Conservation (phyloP, 176 grass and related monocot species). For the Elymus sibiricus region DNA sequence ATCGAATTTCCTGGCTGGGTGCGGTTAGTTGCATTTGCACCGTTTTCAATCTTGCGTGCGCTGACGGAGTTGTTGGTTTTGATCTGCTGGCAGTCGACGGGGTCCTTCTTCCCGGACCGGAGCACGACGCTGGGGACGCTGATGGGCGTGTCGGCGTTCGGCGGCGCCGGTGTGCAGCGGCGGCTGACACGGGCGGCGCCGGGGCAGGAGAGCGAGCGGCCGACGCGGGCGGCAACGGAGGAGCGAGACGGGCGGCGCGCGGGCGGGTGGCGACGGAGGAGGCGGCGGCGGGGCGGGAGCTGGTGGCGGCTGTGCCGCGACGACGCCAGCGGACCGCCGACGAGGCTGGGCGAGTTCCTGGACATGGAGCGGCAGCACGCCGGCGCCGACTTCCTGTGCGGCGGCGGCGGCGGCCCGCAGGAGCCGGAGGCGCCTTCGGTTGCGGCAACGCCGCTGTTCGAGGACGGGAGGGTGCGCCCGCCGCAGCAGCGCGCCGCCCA, state of each 20-base stretch:
- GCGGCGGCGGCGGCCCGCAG: neutral
- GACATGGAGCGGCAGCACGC: slow-evolving; percentile 71
- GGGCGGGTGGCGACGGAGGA: neutral
- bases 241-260: neutral
- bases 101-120: slow-evolving; percentile 91
- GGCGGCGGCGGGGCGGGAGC: slow-evolving; percentile 29
- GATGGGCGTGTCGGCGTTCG: slow-evolving; percentile 81
- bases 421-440: neutral
- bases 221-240: neutral
- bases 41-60: neutral
- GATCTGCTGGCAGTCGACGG: slow-evolving; percentile 58
- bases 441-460: slow-evolving; percentile 54
- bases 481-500: neutral
- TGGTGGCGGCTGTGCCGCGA: slow-evolving; percentile 82
- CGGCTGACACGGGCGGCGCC: neutral
- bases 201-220: neutral
- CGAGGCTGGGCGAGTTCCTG: slow-evolving; percentile 76
- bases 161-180: slow-evolving; percentile 1
- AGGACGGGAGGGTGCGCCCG: slow-evolving; percentile 63
- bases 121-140: slow-evolving; percentile 96
- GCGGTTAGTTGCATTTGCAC: neutral
- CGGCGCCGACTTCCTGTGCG: slow-evolving; percentile 42
- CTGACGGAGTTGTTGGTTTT: slow-evolving; percentile 1
- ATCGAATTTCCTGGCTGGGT: neutral
- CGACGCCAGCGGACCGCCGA: slow-evolving; percentile 33